phyloP scores from a whole-genome alignment of 2,329 filamentous ascomycete species.

The Fusarium cyanostomum region DNA sequence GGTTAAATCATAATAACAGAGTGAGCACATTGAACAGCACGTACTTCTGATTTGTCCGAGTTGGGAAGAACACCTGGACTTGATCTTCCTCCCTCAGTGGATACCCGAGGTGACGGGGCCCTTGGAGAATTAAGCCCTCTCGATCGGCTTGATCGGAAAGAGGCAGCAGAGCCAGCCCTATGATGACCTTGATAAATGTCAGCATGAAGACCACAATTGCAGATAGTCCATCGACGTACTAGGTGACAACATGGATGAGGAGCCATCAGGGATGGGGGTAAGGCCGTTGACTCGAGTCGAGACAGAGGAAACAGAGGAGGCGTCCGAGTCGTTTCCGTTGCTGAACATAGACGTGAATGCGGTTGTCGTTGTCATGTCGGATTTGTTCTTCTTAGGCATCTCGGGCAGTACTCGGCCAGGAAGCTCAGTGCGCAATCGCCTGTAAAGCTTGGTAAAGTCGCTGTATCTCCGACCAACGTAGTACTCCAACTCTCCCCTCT shows the following conservation, averaged over 20 bases:
- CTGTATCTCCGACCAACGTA: conserved; percentile 89
- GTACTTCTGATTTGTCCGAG: conserved; percentile 41
- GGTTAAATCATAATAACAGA: conserved; percentile 39
- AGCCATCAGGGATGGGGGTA: conserved; percentile 27
- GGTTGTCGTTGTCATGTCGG: conserved; percentile 71
- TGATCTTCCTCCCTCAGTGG: conserved; percentile 45
- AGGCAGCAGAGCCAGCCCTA: conserved; percentile 42
- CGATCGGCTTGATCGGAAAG: conserved; percentile 45
- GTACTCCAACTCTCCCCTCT: conserved; percentile 76
- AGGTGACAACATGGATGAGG: conserved; percentile 45
- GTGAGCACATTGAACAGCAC: not conserved
- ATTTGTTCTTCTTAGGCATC: conserved; percentile 91
- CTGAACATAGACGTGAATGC: conserved; percentile 64
- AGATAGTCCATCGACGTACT: conserved; percentile 1
- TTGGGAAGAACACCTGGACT: conserved; percentile 39
- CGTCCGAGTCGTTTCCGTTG: conserved; percentile 75
- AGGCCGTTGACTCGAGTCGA: conserved; percentile 72
- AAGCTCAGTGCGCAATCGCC: conserved; percentile 81
- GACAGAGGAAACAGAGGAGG: conserved; percentile 80
- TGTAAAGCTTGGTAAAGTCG: conserved; percentile 84
- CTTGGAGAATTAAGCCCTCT: conserved; percentile 44
- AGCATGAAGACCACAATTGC: not conserved
- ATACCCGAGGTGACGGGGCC: conserved; percentile 45
- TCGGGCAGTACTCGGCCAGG: conserved; percentile 90
- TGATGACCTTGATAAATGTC: conserved; percentile 36